These are phyloP conservation scores for Alloteropsis semialata DNA, from an alignment of 176 grass and related monocot species.

Conservation along the genomic window DNA sequence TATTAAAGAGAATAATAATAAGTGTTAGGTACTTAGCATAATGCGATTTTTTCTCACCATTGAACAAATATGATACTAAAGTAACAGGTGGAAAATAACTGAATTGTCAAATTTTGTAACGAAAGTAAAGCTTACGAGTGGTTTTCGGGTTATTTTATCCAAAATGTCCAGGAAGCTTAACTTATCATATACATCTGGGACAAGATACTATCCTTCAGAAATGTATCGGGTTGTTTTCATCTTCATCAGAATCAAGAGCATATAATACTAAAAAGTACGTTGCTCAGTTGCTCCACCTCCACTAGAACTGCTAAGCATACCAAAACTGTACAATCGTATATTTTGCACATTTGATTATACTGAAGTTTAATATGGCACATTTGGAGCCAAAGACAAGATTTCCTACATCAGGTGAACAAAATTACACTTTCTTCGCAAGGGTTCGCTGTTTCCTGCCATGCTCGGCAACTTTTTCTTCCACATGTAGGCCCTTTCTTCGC, in stretches of 20 bases:
- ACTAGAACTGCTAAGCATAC: neutral
- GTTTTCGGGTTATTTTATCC: neutral
- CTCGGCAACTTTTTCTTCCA: neutral
- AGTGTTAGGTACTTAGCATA: neutral
- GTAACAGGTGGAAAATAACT: neutral
- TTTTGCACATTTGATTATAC: neutral
- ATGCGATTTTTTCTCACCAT: neutral
- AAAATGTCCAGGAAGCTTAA: neutral
- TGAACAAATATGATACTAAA: neutral
- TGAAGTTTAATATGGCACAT: neutral
- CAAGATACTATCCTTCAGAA: neutral
- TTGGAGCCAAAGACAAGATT: neutral
- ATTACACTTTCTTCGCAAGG: neutral
- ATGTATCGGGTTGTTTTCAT: neutral
- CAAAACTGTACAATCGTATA: neutral
- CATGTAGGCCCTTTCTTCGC: constrained; percentile 17
- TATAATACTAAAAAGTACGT: neutral
- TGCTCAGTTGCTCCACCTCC: neutral
- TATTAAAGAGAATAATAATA: too few relatives aligned
- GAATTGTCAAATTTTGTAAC: neutral
- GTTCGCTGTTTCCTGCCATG: neutral
- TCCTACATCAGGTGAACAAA: neutral
- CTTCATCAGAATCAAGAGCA: neutral
- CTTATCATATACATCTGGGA: neutral
- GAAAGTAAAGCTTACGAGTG: neutral